phyloP scores from a whole-genome alignment of 768 basidiomycete species.

The Termitomyces heimii region DNA sequence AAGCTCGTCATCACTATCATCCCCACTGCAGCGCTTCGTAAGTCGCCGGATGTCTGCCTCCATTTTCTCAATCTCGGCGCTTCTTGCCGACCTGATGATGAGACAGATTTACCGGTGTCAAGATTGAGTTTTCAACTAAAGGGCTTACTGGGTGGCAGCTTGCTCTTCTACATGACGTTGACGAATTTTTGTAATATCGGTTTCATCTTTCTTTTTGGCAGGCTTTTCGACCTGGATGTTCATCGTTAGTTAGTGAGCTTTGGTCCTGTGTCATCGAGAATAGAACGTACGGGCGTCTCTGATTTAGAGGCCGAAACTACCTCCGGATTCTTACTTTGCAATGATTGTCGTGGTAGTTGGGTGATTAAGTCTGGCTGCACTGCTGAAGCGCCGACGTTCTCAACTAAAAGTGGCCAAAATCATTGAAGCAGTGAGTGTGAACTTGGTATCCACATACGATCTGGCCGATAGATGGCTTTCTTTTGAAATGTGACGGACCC shows the following conservation, averaged over 20 bases:
- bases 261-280: background rate
- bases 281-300: constrained; percentile 1
- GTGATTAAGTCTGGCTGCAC: constrained; percentile 36
- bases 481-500: constrained; percentile 57
- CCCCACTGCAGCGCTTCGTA: constrained; percentile 49
- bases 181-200: constrained; percentile 66
- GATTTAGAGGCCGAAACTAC: background rate
- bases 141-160: constrained; percentile 49
- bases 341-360: constrained; percentile 14
- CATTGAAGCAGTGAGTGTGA: background rate
- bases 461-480: constrained; percentile 79
- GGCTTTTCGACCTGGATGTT: constrained; percentile 6
- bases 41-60: constrained; percentile 84
- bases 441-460: constrained; percentile 49
- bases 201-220: constrained; percentile 34
- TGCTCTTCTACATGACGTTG: constrained; percentile 73
- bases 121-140: background rate
- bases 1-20: constrained; percentile 61
- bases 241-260: background rate
- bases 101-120: background rate
- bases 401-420: constrained; percentile 23
- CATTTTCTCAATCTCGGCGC: constrained; percentile 80
- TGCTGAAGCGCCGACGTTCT: constrained; percentile 23
- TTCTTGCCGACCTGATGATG: constrained; percentile 48
- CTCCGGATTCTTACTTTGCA: constrained; percentile 6